Percentiles rank a stretch among this genome's conserved stretches.
Evolutionary conservation across 1,284 basidiomycete species (phyloP).

Genomic region (Inonotus hispidus): DNA sequence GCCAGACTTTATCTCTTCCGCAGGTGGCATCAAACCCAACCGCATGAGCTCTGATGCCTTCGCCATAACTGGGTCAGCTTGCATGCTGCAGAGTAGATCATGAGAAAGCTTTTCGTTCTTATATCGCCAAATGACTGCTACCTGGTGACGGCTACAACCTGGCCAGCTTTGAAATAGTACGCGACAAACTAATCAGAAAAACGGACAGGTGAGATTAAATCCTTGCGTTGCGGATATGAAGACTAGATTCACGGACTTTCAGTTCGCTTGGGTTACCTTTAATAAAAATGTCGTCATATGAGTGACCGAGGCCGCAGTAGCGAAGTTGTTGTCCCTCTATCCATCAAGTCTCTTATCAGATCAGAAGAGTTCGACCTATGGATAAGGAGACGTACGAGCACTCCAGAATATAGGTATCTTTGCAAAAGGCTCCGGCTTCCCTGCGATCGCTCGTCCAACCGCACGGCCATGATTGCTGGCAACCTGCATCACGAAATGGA

Average conservation of each 20-base stretch:
- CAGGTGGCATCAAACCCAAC: conserved; percentile 75
- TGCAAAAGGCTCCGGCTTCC: conserved; percentile 56
- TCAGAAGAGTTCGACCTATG: not conserved
- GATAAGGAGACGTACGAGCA: conserved; percentile 47
- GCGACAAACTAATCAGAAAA: conserved; percentile 60
- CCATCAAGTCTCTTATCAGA: not conserved
- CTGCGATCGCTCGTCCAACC: conserved; percentile 73
- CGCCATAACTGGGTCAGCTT: conserved; percentile 76
- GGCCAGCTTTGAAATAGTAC: conserved; percentile 77
- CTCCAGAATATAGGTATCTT: conserved; percentile 92
- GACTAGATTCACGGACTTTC: conserved; percentile 47
- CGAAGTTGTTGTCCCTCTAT: conserved; percentile 72
- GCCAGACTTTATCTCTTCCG: conserved; percentile 66
- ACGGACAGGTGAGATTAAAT: not conserved
- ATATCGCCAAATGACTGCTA: conserved; percentile 32
- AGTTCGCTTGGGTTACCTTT: conserved; percentile 75
- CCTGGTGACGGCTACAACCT: conserved; percentile 79
- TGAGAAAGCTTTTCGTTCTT: not conserved
- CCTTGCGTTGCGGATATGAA: not conserved
- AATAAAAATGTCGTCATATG: conserved; percentile 71
- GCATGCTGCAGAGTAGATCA: conserved; percentile 52
- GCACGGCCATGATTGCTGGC: conserved; percentile 84
- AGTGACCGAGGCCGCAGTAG: conserved; percentile 71
- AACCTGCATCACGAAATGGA: conserved; percentile 41
- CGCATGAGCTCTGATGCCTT: conserved; percentile 80